These are phyloP conservation scores for Jackrogersella minutella DNA, from an alignment of 495 filamentous ascomycete genomes.

Conservation along the genomic window DNA sequence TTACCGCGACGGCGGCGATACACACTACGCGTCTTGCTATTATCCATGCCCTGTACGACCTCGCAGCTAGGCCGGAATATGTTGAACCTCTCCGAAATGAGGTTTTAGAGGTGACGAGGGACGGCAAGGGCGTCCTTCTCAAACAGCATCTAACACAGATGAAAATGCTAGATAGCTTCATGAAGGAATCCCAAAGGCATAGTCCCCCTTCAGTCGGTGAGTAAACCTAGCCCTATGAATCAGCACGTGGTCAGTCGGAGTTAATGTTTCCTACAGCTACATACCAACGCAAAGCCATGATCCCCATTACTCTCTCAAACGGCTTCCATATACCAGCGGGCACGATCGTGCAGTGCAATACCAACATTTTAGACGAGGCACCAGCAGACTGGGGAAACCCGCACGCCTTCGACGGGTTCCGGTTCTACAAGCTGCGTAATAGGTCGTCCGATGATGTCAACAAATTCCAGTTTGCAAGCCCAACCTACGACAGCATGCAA, in stretches of 20 bases:
- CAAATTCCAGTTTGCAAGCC: conserved; percentile 54
- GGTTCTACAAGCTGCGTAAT: conserved; percentile 58
- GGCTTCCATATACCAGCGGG: conserved; percentile 49
- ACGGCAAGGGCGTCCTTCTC: conserved; percentile 44
- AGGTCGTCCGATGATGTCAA: conserved; percentile 44
- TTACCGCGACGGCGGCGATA: conserved; percentile 46
- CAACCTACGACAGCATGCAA: conserved; percentile 50
- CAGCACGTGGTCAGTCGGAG: background rate
- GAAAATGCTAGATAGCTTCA: conserved; percentile 60
- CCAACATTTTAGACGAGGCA: conserved; percentile 41
- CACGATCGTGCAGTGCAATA: conserved; percentile 42
- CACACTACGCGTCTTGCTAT: conserved; percentile 44
- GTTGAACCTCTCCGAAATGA: conserved; percentile 58
- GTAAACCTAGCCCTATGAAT: conserved; percentile 16
- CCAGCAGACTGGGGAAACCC: conserved; percentile 47
- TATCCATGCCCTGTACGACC: conserved; percentile 53
- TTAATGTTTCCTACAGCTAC: conserved; percentile 37
- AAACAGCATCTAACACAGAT: conserved; percentile 53
- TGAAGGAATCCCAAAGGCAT: conserved; percentile 58
- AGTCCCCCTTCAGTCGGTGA: conserved; percentile 51
- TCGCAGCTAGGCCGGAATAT: conserved; percentile 57
- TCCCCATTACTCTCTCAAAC: conserved; percentile 48
- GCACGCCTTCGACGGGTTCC: conserved; percentile 59
- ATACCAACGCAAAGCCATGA: conserved; percentile 44
- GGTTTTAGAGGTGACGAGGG: conserved; percentile 49